Base-by-base conservation (phyloP, 306 rosid species). In the Quercus rubra region DNA sequence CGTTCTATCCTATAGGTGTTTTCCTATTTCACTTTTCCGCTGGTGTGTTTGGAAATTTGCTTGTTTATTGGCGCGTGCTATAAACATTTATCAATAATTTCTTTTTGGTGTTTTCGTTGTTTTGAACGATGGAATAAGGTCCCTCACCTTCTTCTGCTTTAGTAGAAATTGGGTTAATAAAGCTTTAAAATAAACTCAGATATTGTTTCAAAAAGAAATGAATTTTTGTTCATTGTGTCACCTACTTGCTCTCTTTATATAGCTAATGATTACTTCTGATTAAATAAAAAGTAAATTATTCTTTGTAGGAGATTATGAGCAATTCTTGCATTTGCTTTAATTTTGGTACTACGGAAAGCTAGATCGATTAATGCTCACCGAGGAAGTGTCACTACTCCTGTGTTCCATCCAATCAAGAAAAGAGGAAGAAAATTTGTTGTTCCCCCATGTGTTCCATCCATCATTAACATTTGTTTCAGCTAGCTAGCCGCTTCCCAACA, bases 61-160 rank as follows among this genome's bases (percentile, higher is more conserved):
- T 27, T 46, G 31, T 20, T 43, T 20, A 15, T 21, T 70, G 41
- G 30, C 49, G 4, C 8, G 21, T 62, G 31, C 56, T 23, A 25
- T 70, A 73, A 75, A 71, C 69, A 57, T 71, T 56, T 55, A 67
- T 67, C 72, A 67, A 67, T 28, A 67, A 67, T 70, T 77, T 75
- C 62, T 61, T 17, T 54, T 49, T 10, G 54, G 78, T 54, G 30
- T 30, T 28, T 23, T 55, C 64, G 5, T 62, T 74, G 52, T 66
- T 21, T n/a, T 70, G 71, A 62, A 17, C 59, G 78, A 74, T 75
- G 75, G 83, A 78, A 35, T 35, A 35, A 78, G 77, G 71, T 41
- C 58, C 18, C 55, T 74, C 62, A 67, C 41, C 83, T 83, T 80
- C 61, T 55, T 71, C 19, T 13, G 58, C 63, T 25, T 80, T 76